Base-by-base conservation (phyloP, 2,329 filamentous ascomycete genomes). In the Trichoderma koningii region DNA sequence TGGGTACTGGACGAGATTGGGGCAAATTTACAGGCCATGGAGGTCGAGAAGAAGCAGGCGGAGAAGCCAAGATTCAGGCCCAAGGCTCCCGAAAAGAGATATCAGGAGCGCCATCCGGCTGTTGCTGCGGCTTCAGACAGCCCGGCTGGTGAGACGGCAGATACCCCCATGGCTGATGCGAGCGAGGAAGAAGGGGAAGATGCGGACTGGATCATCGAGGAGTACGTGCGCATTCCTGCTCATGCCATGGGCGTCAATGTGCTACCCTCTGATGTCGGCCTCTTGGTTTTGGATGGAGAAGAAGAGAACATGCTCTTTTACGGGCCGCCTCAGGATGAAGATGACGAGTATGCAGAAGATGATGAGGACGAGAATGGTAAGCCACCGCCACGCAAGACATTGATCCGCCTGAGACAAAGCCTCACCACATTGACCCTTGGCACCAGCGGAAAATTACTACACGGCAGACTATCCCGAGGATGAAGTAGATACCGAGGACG, bases 381-480 rank as follows among this genome's bases (percentile, higher is more conserved):
- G 78, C 26, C 42, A 14, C 17, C 62, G 1, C 41, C 26, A 41
- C n/a, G n/a, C 23, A 61, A 48, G 38, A 19, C 48, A 44, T 34
- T 30, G 51, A 38, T 52, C 15, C 34, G 45, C 3, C 12, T 12
- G 7, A 66, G 14, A 47, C 23, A 51, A 44, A 47, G 41, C 51
- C 44, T 64, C 51, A 60, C 41, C 66, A 28, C 66, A 28, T 66
- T 47, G 48, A 41, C 69, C 65, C 47, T 51, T 34, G 69, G 5
- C 10, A 17, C 10, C 66, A 88, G 89, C 90, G 42, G 90, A 93
- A 73, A 89, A 92, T 71, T 88, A 92, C 75, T 92, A 93, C 72
- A 87, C 87, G 3, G 88, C 89, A 62, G 90, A 93, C 73, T 93
- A 93, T 70, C 90, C 90, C 0, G 90, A 93, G 67, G 90, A 93